Evolutionary conservation across 2,329 filamentous ascomycete species (phyloP).

Genomic region (Epichloe bromicola): DNA sequence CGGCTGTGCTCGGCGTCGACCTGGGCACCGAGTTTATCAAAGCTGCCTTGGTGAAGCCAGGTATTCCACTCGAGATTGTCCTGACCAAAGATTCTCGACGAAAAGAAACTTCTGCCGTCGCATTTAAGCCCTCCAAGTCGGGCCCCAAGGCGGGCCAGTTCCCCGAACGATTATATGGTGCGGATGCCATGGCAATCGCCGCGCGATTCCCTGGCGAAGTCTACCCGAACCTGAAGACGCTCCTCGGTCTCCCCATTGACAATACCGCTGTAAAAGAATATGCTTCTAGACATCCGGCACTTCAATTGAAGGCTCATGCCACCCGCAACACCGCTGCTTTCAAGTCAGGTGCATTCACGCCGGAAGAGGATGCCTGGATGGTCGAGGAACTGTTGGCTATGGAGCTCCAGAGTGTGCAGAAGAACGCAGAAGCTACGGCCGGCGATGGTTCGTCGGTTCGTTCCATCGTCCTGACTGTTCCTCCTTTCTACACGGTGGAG

Average conservation of each 20-base stretch:
- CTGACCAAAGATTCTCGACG: constrained; percentile 94
- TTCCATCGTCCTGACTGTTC: constrained; percentile 79
- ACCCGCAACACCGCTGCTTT: constrained; percentile 63
- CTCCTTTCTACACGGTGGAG: constrained; percentile 77
- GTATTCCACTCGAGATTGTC: constrained; percentile 94
- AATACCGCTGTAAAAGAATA: constrained; percentile 56
- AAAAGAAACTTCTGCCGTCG: constrained; percentile 83
- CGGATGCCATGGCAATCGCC: constrained; percentile 76
- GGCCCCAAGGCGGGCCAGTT: constrained; percentile 52
- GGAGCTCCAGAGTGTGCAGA: constrained; percentile 83
- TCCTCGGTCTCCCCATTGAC: constrained; percentile 61
- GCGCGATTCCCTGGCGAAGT: constrained; percentile 86
- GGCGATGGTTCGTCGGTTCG: constrained; percentile 61
- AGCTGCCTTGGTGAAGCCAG: constrained; percentile 88
- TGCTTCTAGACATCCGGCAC: constrained; percentile 60
- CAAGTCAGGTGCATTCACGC: constrained; percentile 55
- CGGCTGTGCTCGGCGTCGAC: constrained; percentile 83
- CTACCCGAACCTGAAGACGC: constrained; percentile 83
- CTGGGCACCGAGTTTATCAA: constrained; percentile 96
- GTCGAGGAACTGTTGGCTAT: constrained; percentile 93
- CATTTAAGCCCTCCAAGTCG: constrained; percentile 75
- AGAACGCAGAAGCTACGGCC: constrained; percentile 74
- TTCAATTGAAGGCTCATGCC: constrained; percentile 51
- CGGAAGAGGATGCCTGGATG: constrained; percentile 53
- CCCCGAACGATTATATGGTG: constrained; percentile 84